Evolutionary conservation across 345 rosid species (phyloP).

Genomic region (Mangifera indica): DNA sequence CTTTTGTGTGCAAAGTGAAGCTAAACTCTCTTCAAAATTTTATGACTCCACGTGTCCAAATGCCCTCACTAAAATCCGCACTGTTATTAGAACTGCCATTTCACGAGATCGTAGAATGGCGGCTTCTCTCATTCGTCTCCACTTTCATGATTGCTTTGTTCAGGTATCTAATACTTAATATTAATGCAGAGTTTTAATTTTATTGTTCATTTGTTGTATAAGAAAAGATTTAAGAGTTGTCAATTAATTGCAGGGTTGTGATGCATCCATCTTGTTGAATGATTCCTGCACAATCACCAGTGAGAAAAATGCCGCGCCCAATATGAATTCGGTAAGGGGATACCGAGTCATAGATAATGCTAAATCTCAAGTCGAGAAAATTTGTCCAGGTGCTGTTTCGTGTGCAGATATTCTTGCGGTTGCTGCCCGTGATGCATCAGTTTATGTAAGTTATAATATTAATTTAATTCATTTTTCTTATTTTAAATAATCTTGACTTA

Average conservation of each 20-base stretch:
- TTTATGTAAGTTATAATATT: too few relatives aligned
- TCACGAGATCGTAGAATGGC: constrained; percentile 52
- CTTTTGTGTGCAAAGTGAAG: constrained; percentile 16
- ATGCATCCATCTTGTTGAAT: constrained; percentile 26
- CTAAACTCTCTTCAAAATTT: constrained; percentile 51
- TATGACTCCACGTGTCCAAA: constrained; percentile 48
- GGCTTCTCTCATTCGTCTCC: constrained; percentile 50
- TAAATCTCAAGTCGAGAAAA: constrained; percentile 41
- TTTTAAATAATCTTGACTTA: too few relatives aligned
- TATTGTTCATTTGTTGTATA: neutral
- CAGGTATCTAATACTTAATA: neutral
- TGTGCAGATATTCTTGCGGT: constrained; percentile 47
- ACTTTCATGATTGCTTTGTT: constrained; percentile 59
- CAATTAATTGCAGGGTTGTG: constrained; percentile 21
- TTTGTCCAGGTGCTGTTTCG: constrained; percentile 49
- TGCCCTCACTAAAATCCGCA: constrained; percentile 42
- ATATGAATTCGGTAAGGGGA: constrained; percentile 31
- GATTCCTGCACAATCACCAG: constrained; percentile 22
- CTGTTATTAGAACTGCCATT: constrained; percentile 7
- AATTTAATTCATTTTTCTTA: too few relatives aligned
- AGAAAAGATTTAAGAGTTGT: too few relatives aligned
- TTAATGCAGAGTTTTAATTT: too few relatives aligned
- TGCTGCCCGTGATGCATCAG: constrained; percentile 30
- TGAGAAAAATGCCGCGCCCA: constrained; percentile 23
- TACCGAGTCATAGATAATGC: constrained; percentile 50